Base-by-base conservation (phyloP, 129 eudicot genomes). In the Centaurea solstitialis region DNA sequence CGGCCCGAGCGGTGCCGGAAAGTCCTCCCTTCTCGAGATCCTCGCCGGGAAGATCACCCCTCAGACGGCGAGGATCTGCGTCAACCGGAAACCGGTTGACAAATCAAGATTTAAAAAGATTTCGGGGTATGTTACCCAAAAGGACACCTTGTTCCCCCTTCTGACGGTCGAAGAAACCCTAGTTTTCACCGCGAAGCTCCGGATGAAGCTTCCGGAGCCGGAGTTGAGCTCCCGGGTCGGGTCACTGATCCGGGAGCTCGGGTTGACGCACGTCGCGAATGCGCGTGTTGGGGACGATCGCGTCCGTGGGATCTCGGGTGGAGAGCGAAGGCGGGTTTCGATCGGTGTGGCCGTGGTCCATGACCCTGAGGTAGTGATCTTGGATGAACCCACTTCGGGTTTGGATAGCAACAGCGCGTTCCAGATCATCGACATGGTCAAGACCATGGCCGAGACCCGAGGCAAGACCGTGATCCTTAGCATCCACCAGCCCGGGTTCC, bases 1-100 rank as follows among this genome's bases (percentile, higher is more conserved):
- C n/a, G 99, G 99, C 0, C 99, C 99, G 0, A 96, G 99, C 53
- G 99, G 99, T 7, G 98, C 99, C 33, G 99, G 99, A 65, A 96
- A 96, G 23, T 96, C 99, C 9, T 87, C 98, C 5, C 80, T 96
- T 39, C 93, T 96, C 0, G 99, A 96, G 77, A 83, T 96, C 74
- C 97, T 96, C 0, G 99, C 99, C 78, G 98, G 99, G 4, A 96
- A 86, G 79, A 23, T 96, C 38, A 85, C 76, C 22, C 93, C 97
- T 6, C 93, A 89, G 30, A 85, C 82, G 67, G 92, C 83, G 0
- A 78, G 82, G 4, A 84, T 93, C 12, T 91, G 39, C 35, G 90
- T 93, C 65, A 89, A 93, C 81, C 74, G 74, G 33, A 87, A 84
- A 77, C 92, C 89, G 11, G 35, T 91, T 0, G 90, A 93, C 47